Base-by-base conservation (phyloP, 2,329 filamentous ascomycete species). In the Plectosphaerella cucumerina region DNA sequence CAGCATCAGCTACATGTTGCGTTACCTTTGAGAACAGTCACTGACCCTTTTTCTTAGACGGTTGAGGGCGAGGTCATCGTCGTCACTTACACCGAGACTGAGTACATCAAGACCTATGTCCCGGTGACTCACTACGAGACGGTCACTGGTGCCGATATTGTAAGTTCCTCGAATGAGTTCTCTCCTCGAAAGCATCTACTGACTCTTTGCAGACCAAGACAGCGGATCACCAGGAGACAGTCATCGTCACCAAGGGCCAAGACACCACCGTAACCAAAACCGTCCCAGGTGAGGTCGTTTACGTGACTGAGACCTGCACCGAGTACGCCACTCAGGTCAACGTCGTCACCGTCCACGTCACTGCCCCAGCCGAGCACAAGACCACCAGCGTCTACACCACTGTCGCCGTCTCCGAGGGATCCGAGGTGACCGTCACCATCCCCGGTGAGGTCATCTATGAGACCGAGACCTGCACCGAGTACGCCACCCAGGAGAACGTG, bases 241-340 rank as follows among this genome's bases (percentile, higher is more conserved):
- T 61, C 6, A 77, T 74, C 6, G 49, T 70, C 34, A 78, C 74
- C 14, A 68, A 65, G n/a, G 62, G 75, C 12, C 74, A 71, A 60
- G 70, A 73, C 11, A 59, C 77, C 15, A 77, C 74, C 2, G 65
- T 72, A 57, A 72, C 71, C 44, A 70, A 69, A 60, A 74, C 70
- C 2, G 49, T 76, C 4, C 67, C 60, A 20, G 76, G 76, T 22
- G 59, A 65, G 39, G 69, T 68, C 3, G 61, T 72, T 1, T 62
- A 72, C 1, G 65, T 70, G 11, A 62, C 70, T 2, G 52, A 50
- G 4, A 49, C 63, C 17, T 65, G 62, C 6, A 72, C 70, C 2
- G 59, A 61, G 21, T 31, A 31, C 8, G 26, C 26, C 26, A 31
- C 26, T 31, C 26, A 31, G 6, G 26, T 31, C 26, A 31, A 31